Evolutionary conservation across 129 eudicot genomes (phyloP).

Genomic region (Oenanthe sinensis): DNA sequence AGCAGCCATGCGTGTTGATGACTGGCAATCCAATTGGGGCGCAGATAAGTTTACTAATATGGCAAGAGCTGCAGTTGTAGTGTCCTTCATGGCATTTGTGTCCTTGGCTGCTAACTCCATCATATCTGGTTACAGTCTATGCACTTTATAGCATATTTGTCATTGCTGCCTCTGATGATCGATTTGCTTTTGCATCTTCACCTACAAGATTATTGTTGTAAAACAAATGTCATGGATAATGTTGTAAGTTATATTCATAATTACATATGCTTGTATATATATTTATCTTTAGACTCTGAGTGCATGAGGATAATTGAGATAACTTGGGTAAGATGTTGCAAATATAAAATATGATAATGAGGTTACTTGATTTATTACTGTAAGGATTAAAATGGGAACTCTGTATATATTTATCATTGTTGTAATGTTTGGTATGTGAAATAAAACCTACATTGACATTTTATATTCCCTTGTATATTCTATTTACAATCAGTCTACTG

Average conservation of each 20-base stretch:
- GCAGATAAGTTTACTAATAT: conserved; percentile 74
- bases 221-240: background rate
- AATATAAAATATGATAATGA: background rate
- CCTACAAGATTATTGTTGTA: background rate
- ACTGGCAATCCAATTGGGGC: conserved; percentile 92
- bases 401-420: background rate
- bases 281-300: background rate
- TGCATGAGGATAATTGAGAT: background rate
- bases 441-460: background rate
- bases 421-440: background rate
- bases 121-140: conserved; percentile 70
- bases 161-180: background rate
- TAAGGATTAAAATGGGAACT: background rate
- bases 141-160: conserved; percentile 26
- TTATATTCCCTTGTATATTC: background rate
- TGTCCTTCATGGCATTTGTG: conserved; percentile 66
- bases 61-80: conserved; percentile 64
- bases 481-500: background rate
- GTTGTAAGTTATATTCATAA: background rate
- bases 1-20: conserved; percentile 72
- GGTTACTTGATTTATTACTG: background rate
- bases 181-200: background rate
- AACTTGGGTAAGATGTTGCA: background rate
- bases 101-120: conserved; percentile 68
- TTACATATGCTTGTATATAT: background rate